Percentiles rank a stretch among this genome's conserved stretches.
phyloP scores from a whole-genome alignment of 441 rosid species.

The Kokia cookei region DNA sequence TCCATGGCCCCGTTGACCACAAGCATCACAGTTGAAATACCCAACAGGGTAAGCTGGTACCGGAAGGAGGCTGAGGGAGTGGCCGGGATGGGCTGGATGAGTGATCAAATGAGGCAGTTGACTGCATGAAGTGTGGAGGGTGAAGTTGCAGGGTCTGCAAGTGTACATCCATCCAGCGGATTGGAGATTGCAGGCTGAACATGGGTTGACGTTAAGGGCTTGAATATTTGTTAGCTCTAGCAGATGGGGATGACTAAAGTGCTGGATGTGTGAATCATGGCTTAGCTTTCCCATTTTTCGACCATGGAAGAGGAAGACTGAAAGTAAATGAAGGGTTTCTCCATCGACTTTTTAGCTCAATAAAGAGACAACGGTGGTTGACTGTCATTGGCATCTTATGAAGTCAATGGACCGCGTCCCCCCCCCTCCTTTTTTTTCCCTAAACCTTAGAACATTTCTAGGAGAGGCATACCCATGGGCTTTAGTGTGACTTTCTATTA shows the following conservation, averaged over 20 bases:
- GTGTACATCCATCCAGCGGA: conserved; percentile 29
- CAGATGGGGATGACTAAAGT: conserved; percentile 40
- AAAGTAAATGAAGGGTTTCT: neutral
- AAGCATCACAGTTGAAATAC: conserved; percentile 33
- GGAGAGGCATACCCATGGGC: neutral
- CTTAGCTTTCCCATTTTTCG: conserved; percentile 22
- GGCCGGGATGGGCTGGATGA: conserved; percentile 38
- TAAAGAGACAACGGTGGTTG: neutral
- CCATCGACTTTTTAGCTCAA: neutral
- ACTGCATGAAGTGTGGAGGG: conserved; percentile 31
- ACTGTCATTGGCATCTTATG: neutral
- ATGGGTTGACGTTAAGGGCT: conserved; percentile 5
- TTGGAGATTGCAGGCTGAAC: conserved; percentile 26
- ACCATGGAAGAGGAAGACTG: neutral
- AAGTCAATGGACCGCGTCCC: neutral
- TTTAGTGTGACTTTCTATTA: too few relatives aligned
- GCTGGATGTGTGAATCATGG: conserved; percentile 23
- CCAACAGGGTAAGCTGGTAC: conserved; percentile 25
- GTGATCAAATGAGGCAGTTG: conserved; percentile 28
- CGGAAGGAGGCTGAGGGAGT: conserved; percentile 29
- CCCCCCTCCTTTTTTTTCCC: too few relatives aligned
- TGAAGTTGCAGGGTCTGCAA: conserved; percentile 32
- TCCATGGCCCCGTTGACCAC: conserved; percentile 22
- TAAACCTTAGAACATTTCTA: neutral
- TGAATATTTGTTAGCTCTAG: conserved; percentile 27